Conservation (phyloP, 2,329 filamentous ascomycete genomes). For the Penicillium rolfsii region DNA sequence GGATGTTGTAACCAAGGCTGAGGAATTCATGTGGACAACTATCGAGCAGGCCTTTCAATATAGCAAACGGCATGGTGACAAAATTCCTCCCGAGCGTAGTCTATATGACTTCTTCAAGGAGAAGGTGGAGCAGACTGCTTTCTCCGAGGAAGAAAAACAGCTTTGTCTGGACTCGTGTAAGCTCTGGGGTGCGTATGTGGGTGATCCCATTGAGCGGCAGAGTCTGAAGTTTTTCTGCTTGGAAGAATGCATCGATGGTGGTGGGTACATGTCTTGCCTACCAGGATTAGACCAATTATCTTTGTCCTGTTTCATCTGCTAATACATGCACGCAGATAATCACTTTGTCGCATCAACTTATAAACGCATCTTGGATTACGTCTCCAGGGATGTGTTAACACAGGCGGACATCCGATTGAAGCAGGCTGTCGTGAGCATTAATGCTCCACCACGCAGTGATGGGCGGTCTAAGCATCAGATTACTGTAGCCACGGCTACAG, state of each 20-base stretch:
- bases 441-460: constrained; percentile 31
- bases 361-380: constrained; percentile 57
- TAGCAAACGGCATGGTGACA: constrained; percentile 56
- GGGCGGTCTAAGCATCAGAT: constrained; percentile 42
- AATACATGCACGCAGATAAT: constrained; percentile 52
- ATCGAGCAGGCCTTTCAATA: constrained; percentile 63
- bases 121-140: constrained; percentile 47
- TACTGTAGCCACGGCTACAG: constrained; percentile 45
- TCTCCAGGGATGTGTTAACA: constrained; percentile 54
- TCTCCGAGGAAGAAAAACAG: constrained; percentile 48
- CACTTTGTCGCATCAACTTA: constrained; percentile 66
- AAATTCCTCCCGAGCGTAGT: constrained; percentile 57
- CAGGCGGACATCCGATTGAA: constrained; percentile 55
- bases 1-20: constrained; percentile 37
- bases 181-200: constrained; percentile 68
- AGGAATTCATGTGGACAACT: constrained; percentile 59
- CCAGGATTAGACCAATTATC: background rate
- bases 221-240: constrained; percentile 68
- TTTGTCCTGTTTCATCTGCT: background rate
- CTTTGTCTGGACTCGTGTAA: constrained; percentile 59
- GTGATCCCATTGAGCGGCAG: constrained; percentile 61
- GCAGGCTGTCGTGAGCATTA: constrained; percentile 48
- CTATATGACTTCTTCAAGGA: constrained; percentile 62
- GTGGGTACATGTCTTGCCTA: constrained; percentile 36
- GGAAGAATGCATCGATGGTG: constrained; percentile 67